A percentile compares a stretch with the other conserved stretches of the same genome.
These are phyloP conservation scores for Coemansia sp. DNA, from an alignment of 192 early-diverging fungal species.

Conservation along the genomic window DNA sequence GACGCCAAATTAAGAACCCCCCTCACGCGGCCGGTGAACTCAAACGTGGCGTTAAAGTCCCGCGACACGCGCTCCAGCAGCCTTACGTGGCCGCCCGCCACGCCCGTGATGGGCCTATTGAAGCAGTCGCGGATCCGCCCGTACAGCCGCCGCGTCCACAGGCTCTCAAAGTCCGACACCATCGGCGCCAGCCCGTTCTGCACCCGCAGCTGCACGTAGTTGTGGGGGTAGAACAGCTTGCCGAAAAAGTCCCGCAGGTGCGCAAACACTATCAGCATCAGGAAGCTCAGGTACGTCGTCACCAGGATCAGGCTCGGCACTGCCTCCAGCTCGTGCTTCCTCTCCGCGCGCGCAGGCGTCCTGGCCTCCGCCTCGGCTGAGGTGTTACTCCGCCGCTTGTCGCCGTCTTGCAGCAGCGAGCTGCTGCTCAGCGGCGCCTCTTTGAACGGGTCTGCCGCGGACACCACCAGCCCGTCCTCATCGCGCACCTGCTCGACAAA, in stretches of 20 bases:
- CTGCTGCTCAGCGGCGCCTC: slow-evolving; percentile 24
- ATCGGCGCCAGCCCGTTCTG: slow-evolving; percentile 86
- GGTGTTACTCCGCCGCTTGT: neutral
- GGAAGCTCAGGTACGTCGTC: slow-evolving; percentile 92
- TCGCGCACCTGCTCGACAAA: slow-evolving; percentile 34
- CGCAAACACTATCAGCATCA: slow-evolving; percentile 89
- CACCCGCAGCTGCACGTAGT: slow-evolving; percentile 68
- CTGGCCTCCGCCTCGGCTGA: neutral
- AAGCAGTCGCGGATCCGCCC: slow-evolving; percentile 86
- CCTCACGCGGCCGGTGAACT: slow-evolving; percentile 73
- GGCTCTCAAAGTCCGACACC: slow-evolving; percentile 93
- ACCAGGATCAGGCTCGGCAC: slow-evolving; percentile 81
- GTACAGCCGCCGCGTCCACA: slow-evolving; percentile 90
- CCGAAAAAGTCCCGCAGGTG: slow-evolving; percentile 91
- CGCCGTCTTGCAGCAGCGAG: slow-evolving; percentile 9
- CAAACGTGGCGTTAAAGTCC: slow-evolving; percentile 81
- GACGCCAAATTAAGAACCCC: slow-evolving; percentile 90
- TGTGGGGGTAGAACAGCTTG: slow-evolving; percentile 66
- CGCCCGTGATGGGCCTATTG: slow-evolving; percentile 89
- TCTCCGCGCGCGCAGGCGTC: neutral
- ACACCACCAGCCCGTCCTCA: slow-evolving; percentile 14
- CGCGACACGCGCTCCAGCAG: slow-evolving; percentile 80
- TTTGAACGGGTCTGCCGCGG: slow-evolving; percentile 22
- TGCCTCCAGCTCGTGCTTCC: slow-evolving; percentile 15
- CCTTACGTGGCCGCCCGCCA: slow-evolving; percentile 81